A percentile compares a stretch with the other conserved stretches of the same genome.
Evolutionary conservation across 1,284 basidiomycete genomes (phyloP).

Genomic region (Trichosporon sp.): DNA sequence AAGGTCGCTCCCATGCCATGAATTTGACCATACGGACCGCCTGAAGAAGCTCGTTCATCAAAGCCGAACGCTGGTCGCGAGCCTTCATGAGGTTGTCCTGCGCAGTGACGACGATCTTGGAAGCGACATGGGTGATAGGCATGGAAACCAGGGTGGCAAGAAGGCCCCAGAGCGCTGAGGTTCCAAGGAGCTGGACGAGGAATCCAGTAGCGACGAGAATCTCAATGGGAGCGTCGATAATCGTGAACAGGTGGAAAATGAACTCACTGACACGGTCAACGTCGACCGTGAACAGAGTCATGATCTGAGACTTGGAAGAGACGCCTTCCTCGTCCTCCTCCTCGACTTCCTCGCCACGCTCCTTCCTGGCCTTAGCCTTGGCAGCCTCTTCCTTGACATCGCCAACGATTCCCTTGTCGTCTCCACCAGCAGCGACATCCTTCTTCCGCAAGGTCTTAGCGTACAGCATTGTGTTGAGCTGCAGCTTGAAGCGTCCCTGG

Average conservation of each 20-base stretch:
- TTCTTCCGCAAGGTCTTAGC: constrained; percentile 87
- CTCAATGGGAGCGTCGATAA: constrained; percentile 80
- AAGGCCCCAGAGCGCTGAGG: constrained; percentile 70
- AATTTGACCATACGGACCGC: constrained; percentile 95
- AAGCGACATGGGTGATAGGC: constrained; percentile 83
- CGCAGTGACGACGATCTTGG: constrained; percentile 76
- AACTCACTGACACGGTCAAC: constrained; percentile 86
- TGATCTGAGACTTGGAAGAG: constrained; percentile 85
- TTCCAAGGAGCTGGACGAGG: constrained; percentile 76
- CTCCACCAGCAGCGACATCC: constrained; percentile 65
- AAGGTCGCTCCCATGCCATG: constrained; percentile 93
- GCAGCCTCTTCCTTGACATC: constrained; percentile 42
- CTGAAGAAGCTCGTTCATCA: constrained; percentile 92
- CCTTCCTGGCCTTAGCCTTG: constrained; percentile 46
- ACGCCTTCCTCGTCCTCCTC: constrained; percentile 72
- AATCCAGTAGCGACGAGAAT: constrained; percentile 75
- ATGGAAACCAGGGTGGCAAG: constrained; percentile 79
- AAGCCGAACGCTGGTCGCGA: constrained; percentile 80
- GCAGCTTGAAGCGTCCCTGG: constrained; percentile 66
- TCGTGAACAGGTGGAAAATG: constrained; percentile 64
- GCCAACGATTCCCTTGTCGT: constrained; percentile 38
- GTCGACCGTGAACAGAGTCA: constrained; percentile 72
- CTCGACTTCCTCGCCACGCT: constrained; percentile 53
- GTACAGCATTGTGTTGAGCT: constrained; percentile 83
- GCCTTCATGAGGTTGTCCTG: constrained; percentile 92